Conservation (phyloP, 1,284 basidiomycete species). For the Cryptococcus sp. region DNA sequence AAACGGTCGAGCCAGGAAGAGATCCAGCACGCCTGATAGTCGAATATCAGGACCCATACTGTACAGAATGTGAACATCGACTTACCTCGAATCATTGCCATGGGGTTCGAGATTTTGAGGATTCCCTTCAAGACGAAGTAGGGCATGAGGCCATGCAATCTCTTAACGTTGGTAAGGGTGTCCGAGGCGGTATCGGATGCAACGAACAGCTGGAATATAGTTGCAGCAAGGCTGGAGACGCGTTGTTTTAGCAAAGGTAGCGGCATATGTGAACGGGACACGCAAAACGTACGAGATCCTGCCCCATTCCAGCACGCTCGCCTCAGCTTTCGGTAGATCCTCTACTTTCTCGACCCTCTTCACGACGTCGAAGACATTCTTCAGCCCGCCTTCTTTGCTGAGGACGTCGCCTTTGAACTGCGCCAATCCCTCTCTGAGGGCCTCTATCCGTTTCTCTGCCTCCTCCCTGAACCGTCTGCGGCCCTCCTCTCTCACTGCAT, state of each 20-base stretch:
- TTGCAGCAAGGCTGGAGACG: conserved; percentile 76
- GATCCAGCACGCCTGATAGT: conserved; percentile 70
- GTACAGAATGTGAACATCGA: background rate
- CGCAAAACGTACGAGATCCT: conserved; percentile 74
- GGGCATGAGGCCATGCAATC: conserved; percentile 94
- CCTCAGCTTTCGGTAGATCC: conserved; percentile 80
- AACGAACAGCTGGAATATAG: conserved; percentile 91
- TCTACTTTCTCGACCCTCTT: conserved; percentile 76
- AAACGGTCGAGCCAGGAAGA: conserved; percentile 98
- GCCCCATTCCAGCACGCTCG: conserved; percentile 92
- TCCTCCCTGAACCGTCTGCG: conserved; percentile 81
- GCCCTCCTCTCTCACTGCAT: conserved; percentile 85
- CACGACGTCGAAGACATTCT: conserved; percentile 82
- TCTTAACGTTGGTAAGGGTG: conserved; percentile 81
- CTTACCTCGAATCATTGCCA: conserved; percentile 85
- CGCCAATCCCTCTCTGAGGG: conserved; percentile 78
- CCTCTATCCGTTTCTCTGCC: conserved; percentile 81
- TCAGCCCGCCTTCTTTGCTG: conserved; percentile 84
- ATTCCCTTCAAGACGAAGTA: conserved; percentile 95
- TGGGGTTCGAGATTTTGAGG: conserved; percentile 90
- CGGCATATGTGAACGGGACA: background rate
- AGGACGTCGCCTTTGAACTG: conserved; percentile 90
- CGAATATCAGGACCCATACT: background rate
- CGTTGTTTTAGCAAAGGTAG: background rate
- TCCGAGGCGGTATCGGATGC: conserved; percentile 92